Evolutionary conservation across 176 grass and related monocot species (phyloP).

Genomic region (Phyllostachys edulis): DNA sequence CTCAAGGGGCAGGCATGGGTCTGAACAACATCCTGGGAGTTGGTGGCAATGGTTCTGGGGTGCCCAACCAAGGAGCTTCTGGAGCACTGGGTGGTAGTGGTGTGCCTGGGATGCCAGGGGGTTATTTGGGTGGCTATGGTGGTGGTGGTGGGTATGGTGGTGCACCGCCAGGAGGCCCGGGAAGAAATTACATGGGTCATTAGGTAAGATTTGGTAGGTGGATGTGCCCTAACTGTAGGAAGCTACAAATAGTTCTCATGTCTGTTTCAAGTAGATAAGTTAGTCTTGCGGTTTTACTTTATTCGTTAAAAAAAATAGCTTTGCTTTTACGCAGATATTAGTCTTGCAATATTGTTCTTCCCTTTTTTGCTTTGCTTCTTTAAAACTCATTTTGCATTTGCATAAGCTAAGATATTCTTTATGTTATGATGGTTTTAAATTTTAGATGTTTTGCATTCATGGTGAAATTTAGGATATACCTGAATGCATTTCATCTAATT

Average conservation of each 20-base stretch:
- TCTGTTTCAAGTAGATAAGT: slow-evolving; percentile 11
- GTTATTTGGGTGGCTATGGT: slow-evolving; percentile 65
- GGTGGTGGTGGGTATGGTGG: slow-evolving; percentile 73
- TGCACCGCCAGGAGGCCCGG: slow-evolving; percentile 60
- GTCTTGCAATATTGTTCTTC: neutral
- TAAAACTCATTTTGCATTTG: neutral
- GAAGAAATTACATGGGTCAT: slow-evolving; percentile 91
- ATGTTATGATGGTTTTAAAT: neutral
- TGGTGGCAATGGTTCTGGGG: slow-evolving; percentile 38
- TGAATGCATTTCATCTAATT: neutral
- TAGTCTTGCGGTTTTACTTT: neutral
- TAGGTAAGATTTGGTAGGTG: slow-evolving; percentile 70
- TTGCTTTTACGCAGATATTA: neutral
- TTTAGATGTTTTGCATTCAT: slow-evolving; percentile 2
- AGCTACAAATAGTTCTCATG: slow-evolving; percentile 21
- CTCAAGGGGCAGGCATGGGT: slow-evolving; percentile 61
- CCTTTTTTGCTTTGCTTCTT: neutral
- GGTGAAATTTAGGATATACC: neutral
- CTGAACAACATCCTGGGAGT: slow-evolving; percentile 59
- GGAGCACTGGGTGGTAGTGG: slow-evolving; percentile 54
- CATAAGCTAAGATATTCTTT: neutral
- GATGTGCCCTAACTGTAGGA: neutral
- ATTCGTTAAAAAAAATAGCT: neutral
- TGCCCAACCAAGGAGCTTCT: slow-evolving; percentile 39
- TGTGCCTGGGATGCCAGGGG: slow-evolving; percentile 49